Base-by-base conservation (phyloP, 371 early-diverging fungal genomes). In the Massospora cicadina region DNA sequence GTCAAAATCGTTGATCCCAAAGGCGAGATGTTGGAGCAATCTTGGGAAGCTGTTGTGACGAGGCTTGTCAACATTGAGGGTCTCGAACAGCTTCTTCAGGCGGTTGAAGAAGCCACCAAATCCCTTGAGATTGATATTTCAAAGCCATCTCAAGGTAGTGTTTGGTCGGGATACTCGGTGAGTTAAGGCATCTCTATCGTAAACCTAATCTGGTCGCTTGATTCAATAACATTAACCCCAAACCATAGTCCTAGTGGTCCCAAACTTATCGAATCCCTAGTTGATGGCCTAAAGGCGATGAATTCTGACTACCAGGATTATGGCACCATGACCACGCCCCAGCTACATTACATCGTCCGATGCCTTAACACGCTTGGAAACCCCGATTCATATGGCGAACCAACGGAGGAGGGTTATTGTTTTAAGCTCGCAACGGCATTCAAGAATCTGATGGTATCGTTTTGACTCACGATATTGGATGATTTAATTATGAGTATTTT, bases 1-100 rank as follows among this genome's bases (percentile, higher is more conserved):
- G 91, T 98, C 70, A 99, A 99, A 75, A 80, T 98, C 62, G 95
- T 98, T 17, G 99, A 99, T 74, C 95, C 96, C 65, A 81, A 87
- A 69, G 99, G 99, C 63, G 98, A 99, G 77, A 98, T 98, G 98
- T 79, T 99, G 33, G 88, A 87, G 68, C 88, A 88, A 74, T 78
- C 83, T n/a, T 98, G 98, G 98, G 99, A 99, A 75, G 77, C 69
- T 5, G 84, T 91, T 72, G 93, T 93, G 43, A 91, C 94, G 27
- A 74, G 81, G 60, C 74, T 99, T 33, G 95, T 98, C 63, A 98
- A 98, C 74, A 90, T 91, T 26, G 72, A 74, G 58, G 77, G 81
- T 66, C 82, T 81, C 64, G 88, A 86, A 54, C 77, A 79, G 1
- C 70, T 96, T 1, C 70, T 80, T 21, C 67, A 72, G 5, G 78